A percentile compares a stretch with the other conserved stretches of the same genome.
phyloP scores from a whole-genome alignment of 345 rosid genomes.

The Populus deltoides region DNA sequence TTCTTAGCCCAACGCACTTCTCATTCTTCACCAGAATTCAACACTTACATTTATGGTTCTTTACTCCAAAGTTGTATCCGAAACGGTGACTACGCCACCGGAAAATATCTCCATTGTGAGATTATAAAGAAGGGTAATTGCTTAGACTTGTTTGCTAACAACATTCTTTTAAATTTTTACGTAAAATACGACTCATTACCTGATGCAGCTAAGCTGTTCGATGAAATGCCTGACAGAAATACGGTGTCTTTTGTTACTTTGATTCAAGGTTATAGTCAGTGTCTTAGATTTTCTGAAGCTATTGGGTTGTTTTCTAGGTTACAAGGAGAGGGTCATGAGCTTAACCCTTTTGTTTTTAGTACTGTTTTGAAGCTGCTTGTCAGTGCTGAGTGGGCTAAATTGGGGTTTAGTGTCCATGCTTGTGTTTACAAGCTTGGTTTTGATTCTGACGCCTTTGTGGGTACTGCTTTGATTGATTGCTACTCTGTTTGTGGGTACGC shows the following conservation, averaged over 20 bases:
- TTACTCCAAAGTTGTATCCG: constrained; percentile 63
- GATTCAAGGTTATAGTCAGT: constrained; percentile 40
- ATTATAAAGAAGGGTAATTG: constrained; percentile 60
- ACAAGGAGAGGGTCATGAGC: constrained; percentile 70
- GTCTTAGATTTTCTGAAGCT: constrained; percentile 38
- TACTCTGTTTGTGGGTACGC: constrained; percentile 57
- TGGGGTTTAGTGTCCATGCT: constrained; percentile 53
- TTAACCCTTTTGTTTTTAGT: constrained; percentile 72
- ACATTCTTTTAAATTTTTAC: constrained; percentile 57
- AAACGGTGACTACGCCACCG: constrained; percentile 36
- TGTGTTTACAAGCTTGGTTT: constrained; percentile 69
- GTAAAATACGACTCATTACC: constrained; percentile 30
- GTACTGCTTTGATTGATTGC: constrained; percentile 71
- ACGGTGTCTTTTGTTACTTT: constrained; percentile 65
- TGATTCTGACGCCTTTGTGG: constrained; percentile 58
- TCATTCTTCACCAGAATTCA: constrained; percentile 26
- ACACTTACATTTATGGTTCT: constrained; percentile 44
- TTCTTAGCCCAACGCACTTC: constrained; percentile 32
- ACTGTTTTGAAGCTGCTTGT: constrained; percentile 60
- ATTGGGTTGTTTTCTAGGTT: constrained; percentile 44
- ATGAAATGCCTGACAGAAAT: constrained; percentile 65
- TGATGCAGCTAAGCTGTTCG: constrained; percentile 60
- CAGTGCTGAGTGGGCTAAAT: constrained; percentile 46
- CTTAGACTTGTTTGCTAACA: constrained; percentile 65
- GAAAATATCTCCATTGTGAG: constrained; percentile 53